Conservation (phyloP, 768 basidiomycete genomes). For the Pulveroboletus sp. region DNA sequence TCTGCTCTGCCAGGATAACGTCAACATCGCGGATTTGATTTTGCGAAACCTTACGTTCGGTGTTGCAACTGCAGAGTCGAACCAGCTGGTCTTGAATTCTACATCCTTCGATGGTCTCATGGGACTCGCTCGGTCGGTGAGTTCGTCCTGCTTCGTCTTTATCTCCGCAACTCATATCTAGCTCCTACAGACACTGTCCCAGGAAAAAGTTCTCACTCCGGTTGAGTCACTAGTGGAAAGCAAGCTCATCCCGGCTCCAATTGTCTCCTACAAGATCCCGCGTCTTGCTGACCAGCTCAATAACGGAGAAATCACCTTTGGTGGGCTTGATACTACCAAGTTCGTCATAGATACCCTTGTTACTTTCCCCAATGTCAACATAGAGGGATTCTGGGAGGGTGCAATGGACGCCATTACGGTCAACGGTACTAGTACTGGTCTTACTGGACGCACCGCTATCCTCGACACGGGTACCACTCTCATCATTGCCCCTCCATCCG, state of each 20-base stretch:
- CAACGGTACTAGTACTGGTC: slow-evolving; percentile 47
- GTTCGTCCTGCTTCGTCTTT: slow-evolving; percentile 22
- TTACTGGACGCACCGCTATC: slow-evolving; percentile 66
- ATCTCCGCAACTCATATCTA: not conserved
- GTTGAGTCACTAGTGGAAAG: slow-evolving; percentile 61
- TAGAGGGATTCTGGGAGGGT: slow-evolving; percentile 77
- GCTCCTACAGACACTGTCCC: slow-evolving; percentile 47
- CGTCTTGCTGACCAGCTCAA: slow-evolving; percentile 59
- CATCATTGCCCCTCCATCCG: slow-evolving; percentile 39
- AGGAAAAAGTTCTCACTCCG: slow-evolving; percentile 61
- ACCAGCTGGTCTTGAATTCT: slow-evolving; percentile 49
- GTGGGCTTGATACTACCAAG: slow-evolving; percentile 66
- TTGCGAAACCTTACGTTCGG: slow-evolving; percentile 64
- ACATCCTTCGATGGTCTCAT: slow-evolving; percentile 69
- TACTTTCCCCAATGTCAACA: slow-evolving; percentile 59
- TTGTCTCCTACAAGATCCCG: slow-evolving; percentile 77
- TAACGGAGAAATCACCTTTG: slow-evolving; percentile 81
- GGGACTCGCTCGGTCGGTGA: slow-evolving; percentile 69
- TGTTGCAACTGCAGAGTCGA: slow-evolving; percentile 52
- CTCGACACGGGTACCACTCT: slow-evolving; percentile 48
- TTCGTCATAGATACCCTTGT: slow-evolving; percentile 57
- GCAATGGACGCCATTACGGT: slow-evolving; percentile 54
- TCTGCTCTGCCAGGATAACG: slow-evolving; percentile 54
- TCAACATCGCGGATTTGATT: slow-evolving; percentile 57
- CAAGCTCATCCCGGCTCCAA: slow-evolving; percentile 55